Evolutionary conservation across 441 rosid species (phyloP).

Genomic region (Euphorbia schlechtendalii): DNA sequence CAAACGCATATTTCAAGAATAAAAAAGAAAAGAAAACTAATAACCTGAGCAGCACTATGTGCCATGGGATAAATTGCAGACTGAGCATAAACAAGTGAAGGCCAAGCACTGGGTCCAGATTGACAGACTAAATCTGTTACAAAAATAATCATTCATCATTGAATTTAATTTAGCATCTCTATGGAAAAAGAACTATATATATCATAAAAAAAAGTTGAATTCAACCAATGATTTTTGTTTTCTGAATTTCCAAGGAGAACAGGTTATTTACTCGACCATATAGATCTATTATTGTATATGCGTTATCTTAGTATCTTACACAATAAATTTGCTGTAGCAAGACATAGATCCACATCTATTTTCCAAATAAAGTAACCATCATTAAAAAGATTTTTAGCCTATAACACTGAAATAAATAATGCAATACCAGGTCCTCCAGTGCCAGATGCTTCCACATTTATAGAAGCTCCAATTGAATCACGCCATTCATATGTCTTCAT

Average conservation of each 20-base stretch:
- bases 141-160: slow-evolving; percentile 18
- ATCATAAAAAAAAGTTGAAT: background rate
- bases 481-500: slow-evolving; percentile 81
- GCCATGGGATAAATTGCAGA: slow-evolving; percentile 97
- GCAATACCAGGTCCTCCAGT: slow-evolving; percentile 83
- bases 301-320: too few species aligned
- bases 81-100: slow-evolving; percentile 73
- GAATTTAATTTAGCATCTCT: slow-evolving; percentile 6
- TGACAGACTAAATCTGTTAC: slow-evolving; percentile 90
- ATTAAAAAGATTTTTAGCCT: background rate
- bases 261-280: background rate
- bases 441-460: slow-evolving; percentile 98
- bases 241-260: background rate
- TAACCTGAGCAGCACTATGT: slow-evolving; percentile 97
- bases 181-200: slow-evolving; percentile 4
- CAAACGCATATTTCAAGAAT: background rate
- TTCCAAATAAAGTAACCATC: background rate
- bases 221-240: slow-evolving; percentile 2
- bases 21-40: slow-evolving; percentile 18
- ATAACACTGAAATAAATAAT: slow-evolving; percentile 14
- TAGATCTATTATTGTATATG: too few species aligned
- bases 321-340: too few species aligned
- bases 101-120: slow-evolving; percentile 97
- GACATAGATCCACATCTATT: too few species aligned
- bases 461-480: slow-evolving; percentile 79